Conservation (phyloP, 208 protist genomes). For the Herpetomonas samuelpessoai region DNA sequence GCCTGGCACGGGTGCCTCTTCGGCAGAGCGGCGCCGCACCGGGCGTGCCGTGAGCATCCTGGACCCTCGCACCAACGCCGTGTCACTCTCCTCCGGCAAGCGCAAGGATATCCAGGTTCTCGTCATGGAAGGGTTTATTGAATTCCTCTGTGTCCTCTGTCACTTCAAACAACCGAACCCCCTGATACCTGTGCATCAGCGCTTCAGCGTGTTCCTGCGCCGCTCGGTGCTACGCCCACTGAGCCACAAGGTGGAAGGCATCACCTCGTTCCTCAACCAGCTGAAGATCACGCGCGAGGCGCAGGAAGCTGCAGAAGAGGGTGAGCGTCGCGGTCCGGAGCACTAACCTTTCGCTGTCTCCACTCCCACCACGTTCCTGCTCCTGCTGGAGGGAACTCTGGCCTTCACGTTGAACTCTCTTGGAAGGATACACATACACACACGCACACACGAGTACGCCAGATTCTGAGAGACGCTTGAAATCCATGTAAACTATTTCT, state of each 20-base stretch:
- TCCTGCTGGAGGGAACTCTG: not conserved
- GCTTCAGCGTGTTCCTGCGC: conserved; percentile 65
- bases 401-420: too few species aligned
- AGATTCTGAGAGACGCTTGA: not conserved
- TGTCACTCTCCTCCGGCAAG: conserved; percentile 6
- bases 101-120: conserved; percentile 50
- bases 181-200: conserved; percentile 67
- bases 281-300: conserved; percentile 13
- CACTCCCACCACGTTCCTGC: too few species aligned
- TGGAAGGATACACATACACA: too few species aligned
- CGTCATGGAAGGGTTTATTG: conserved; percentile 72
- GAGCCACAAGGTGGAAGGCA: conserved; percentile 47
- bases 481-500: not conserved
- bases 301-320: not conserved
- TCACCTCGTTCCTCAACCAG: conserved; percentile 29
- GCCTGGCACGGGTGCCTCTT: not conserved
- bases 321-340: not conserved
- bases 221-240: conserved; percentile 76
- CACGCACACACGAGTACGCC: not conserved
- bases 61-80: conserved; percentile 24
- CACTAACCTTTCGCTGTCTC: too few species aligned
- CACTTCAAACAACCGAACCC: conserved; percentile 88
- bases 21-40: conserved; percentile 25
- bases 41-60: conserved; percentile 58
- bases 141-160: conserved; percentile 84